Evolutionary conservation across 768 basidiomycete genomes (phyloP).

Genomic region (Tricholoma sp.): DNA sequence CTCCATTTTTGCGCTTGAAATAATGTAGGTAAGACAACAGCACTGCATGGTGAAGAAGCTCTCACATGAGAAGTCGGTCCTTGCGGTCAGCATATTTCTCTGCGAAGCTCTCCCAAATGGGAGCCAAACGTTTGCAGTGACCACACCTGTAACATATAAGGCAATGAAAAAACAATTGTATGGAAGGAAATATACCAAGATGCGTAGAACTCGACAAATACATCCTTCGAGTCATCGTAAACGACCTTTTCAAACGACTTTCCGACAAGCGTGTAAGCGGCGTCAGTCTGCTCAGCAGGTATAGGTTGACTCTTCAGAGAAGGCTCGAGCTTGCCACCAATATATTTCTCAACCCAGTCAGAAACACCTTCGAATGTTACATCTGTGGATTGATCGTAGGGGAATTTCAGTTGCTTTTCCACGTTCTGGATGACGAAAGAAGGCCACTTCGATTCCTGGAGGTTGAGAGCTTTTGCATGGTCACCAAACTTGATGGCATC

Average conservation of each 20-base stretch:
- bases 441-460: conserved; percentile 84
- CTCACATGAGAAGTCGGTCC: conserved; percentile 76
- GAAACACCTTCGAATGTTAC: conserved; percentile 53
- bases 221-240: conserved; percentile 84
- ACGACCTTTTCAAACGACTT: conserved; percentile 87
- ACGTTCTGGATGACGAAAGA: conserved; percentile 91
- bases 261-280: conserved; percentile 78
- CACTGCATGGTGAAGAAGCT: neutral
- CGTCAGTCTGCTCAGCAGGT: conserved; percentile 78
- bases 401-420: conserved; percentile 81
- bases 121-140: conserved; percentile 96
- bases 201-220: conserved; percentile 96
- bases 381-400: conserved; percentile 64
- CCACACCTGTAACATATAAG: conserved; percentile 56
- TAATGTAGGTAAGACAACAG: conserved; percentile 9
- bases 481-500: conserved; percentile 94
- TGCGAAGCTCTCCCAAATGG: conserved; percentile 87
- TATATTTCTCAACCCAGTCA: conserved; percentile 57
- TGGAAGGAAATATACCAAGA: conserved; percentile 64
- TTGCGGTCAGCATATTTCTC: conserved; percentile 75
- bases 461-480: conserved; percentile 92
- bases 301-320: conserved; percentile 87
- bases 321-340: conserved; percentile 71
- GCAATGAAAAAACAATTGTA: neutral
- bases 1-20: conserved; percentile 85